Evolutionary conservation across 495 filamentous ascomycete species (phyloP).

Genomic region (Hypoxylon fragiforme): DNA sequence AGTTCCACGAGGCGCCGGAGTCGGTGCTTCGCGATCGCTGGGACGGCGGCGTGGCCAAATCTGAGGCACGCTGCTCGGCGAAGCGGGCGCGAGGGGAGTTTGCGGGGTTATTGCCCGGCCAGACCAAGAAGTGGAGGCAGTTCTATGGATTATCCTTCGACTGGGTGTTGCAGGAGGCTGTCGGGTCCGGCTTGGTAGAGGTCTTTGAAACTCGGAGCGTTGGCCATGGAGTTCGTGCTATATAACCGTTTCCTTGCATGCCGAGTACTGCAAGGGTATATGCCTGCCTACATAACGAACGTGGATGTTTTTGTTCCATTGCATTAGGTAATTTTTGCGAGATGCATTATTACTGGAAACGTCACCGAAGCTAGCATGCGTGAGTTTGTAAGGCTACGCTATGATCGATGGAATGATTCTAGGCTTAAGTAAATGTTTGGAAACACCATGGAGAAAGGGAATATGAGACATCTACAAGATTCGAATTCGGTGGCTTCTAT

Average conservation of each 20-base stretch:
- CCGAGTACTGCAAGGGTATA: no score
- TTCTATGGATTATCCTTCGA: constrained; percentile 76
- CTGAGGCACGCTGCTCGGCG: constrained; percentile 56
- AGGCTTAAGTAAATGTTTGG: no score
- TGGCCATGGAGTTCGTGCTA: constrained; percentile 65
- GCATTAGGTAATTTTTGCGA: no score
- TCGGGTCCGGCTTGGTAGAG: constrained; percentile 79
- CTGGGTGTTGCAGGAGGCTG: constrained; percentile 77
- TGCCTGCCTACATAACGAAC: no score
- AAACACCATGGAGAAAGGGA: no score
- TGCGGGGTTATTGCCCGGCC: constrained; percentile 68
- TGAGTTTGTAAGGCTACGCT: no score
- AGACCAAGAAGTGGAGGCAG: constrained; percentile 81
- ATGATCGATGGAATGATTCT: no score
- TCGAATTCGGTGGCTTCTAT: no score
- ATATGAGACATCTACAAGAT: no score
- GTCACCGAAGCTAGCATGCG: no score
- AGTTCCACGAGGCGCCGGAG: constrained; percentile 66
- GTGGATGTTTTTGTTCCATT: no score
- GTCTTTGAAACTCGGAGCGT: constrained; percentile 84
- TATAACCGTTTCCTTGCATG: constrained; percentile 6
- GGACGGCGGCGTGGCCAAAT: constrained; percentile 71
- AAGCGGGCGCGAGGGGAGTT: constrained; percentile 71
- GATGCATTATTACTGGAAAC: no score
- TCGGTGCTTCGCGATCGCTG: constrained; percentile 72